Evolutionary conservation across 2,329 filamentous ascomycete species (phyloP).

Genomic region (Botrytis cinerea): DNA sequence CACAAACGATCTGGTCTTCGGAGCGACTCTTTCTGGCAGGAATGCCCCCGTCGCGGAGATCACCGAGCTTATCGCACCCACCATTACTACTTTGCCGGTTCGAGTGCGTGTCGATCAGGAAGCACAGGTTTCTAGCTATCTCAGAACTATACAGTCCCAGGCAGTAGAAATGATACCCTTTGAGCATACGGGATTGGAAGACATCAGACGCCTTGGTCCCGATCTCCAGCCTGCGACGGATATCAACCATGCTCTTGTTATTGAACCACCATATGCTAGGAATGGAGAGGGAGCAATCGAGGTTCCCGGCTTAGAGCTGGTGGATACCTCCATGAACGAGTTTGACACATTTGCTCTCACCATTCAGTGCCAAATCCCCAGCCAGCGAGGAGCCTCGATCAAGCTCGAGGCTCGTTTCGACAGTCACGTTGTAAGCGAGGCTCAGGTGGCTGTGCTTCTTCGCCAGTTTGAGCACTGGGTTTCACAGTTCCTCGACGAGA

Average conservation of each 20-base stretch:
- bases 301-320: background rate
- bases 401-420: slow-evolving; percentile 2
- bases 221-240: slow-evolving; percentile 25
- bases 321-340: background rate
- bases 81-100: slow-evolving; percentile 48
- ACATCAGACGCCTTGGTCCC: slow-evolving; percentile 28
- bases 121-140: slow-evolving; percentile 44
- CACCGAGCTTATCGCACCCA: slow-evolving; percentile 47
- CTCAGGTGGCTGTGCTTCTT: background rate
- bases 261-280: slow-evolving; percentile 9
- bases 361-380: background rate
- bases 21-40: slow-evolving; percentile 47
- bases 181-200: slow-evolving; percentile 31
- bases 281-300: background rate
- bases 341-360: background rate
- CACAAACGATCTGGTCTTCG: slow-evolving; percentile 46
- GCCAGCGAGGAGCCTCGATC: background rate
- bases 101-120: slow-evolving; percentile 42
- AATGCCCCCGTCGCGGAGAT: slow-evolving; percentile 44
- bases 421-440: background rate
- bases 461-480: background rate
- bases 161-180: slow-evolving; percentile 49
- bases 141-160: slow-evolving; percentile 49
- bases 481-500: background rate
- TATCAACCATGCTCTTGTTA: slow-evolving; percentile 27